Evolutionary conservation across 805 yeast genomes (phyloP), one percentile per base, ranked within the genome.

Genomic region (Candida golubevii): DNA sequence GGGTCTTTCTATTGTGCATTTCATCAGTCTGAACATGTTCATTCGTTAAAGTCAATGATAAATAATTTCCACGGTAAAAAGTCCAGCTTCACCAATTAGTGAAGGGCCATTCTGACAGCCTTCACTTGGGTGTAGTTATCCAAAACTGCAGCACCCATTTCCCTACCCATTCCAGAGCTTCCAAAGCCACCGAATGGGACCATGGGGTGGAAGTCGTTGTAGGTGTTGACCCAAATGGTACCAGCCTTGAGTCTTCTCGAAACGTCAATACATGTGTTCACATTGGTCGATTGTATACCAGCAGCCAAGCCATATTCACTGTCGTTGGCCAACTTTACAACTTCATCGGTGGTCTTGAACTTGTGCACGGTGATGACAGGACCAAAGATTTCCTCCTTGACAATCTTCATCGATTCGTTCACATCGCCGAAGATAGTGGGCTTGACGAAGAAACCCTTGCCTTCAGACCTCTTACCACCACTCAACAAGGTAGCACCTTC

Each of bases 151-250:
- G 77, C 78, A 59, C 97, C 97, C 77, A 89, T 81, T 74, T 91
- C 97, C 67, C 95, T 80, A 61, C 98, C 97, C 63, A 83, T 48
- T 67, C 98, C 98, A 46, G 93, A 83, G 76, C 82, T 81, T 66
- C 88, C 88, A 74, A 75, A 85, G 37, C 97, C 97, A 58, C 97
- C 97, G 66, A 90, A 90, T 60, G 97, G 97, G 66, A 90, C 85
- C 65, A 78, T 75, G 60, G 75, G 83, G 67, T 89, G 89, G 77
- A 88, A 83, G 61, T 87, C 93, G 69, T 89, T 89, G 68, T 88
- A 83, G 47, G 89, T 80, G 79, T 90, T 90, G 55, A 89, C 78
- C 91, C 96, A 91, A 54, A 90, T 81, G 46, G 91, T 86, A 62
- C 98, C 98, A 48, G 96, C 84, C 58, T 82, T 79, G 45, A 90